Base-by-base conservation (phyloP, 768 basidiomycete genomes). In the Phaffia australis region DNA sequence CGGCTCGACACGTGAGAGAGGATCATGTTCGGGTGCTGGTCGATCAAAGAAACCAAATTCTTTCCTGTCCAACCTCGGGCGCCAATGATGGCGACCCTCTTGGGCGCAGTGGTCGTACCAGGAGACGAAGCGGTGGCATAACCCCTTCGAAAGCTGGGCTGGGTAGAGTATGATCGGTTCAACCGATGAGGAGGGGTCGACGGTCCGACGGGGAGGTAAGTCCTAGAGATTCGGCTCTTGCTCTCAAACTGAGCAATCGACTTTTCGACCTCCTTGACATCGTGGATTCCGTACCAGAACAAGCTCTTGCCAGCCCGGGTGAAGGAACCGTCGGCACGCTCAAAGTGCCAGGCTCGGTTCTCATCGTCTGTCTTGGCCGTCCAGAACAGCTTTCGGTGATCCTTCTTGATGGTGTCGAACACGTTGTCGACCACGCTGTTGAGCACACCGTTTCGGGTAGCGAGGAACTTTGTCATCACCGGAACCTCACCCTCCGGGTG, bases 361-460 rank as follows among this genome's bases (percentile, higher is more conserved):
- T 98, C 94, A 75, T 98, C 94, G 70, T 97, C 92, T 4, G 86
- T 86, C 71, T 87, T 87, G 0, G 90, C 87, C n/a, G 93, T 97
- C 95, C 95, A 98, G 82, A 99, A 95, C 50, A 99, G 82, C 66
- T 84, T 83, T 69, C 85, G 83, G 78, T 97, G 87, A 75, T 98
- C 91, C 80, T 91, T 93, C 78, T 86, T 87, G 81, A 99, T 85
- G n/a, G 90, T 85, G 73, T 83, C 87, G 81, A 94, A 99, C 49
- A 99, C 92, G 73, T 98, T 99, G 79, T 99, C 95, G 69, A 92
- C 81, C 68, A 98, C 92, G 70, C 83, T 90, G 79, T 98, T 98
- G 69, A 97, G 83, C 50, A 94, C 80, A 30, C 94, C 95, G 66
- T 82, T 85, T 61, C 89, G 84, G 23, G 89, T 89, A 4, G 92